Evolutionary conservation across 2,329 filamentous ascomycete genomes (phyloP), one percentile per base, ranked within the genome.

Genomic region (Cadophora sp.): DNA sequence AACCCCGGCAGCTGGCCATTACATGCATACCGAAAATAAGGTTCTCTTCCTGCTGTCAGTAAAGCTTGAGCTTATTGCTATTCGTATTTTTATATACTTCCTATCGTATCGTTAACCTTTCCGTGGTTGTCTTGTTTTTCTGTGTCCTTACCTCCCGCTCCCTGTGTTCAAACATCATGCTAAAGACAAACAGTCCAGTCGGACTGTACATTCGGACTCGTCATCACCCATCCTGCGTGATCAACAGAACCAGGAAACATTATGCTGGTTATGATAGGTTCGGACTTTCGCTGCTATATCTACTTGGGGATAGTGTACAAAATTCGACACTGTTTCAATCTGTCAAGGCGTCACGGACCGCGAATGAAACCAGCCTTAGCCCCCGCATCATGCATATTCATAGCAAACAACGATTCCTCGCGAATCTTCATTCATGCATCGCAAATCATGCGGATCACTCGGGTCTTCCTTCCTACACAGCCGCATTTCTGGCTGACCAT

Each of bases 341-440:
- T 40, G n/a, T 24, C 31, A 59, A 40, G 55, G n/a, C 55, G 19
- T 40, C 55, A 59, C 55, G 31, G 55, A 26, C 11, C 19, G 5
- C 22, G 27, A 22, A 24, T 59, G 55, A 59, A 59, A 59, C 31
- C 8, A 24, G 22, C 12, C 1, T 4, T 37, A 24, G 40, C 5
- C 55, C 31, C 55, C 19, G 29, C n/a, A 26, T 40, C 12, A 59
- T 59, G 55, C 55, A 59, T 19, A 43, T 22, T 16, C 3, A 7
- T 7, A 59, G 31, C 31, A 40, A 26, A n/a, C 50, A 11, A 26
- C 9, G 26, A 11, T 4, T 22, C 19, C 31, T 59, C 22, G 34
- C 31, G 29, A 55, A n/a, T 40, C 31, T 37, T 37, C 19, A 37
- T 37, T 59, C n/a, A 59, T 59, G 55, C 55, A 59, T 24, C 55